phyloP scores from a whole-genome alignment of 2,329 filamentous ascomycete species.

The Colletotrichum sp. region DNA sequence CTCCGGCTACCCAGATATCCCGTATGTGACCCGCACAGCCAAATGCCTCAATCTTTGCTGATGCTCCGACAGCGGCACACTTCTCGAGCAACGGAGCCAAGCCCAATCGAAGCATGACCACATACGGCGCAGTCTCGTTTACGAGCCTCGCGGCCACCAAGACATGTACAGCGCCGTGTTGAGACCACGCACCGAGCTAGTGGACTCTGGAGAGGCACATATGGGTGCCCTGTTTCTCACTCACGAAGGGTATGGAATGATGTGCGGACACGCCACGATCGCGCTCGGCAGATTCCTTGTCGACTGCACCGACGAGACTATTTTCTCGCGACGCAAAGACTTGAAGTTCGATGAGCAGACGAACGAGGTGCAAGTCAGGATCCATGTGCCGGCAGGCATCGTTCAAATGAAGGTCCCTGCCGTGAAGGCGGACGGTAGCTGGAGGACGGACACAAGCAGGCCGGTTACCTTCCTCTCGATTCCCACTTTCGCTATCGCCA shows the following conservation, averaged over 20 bases:
- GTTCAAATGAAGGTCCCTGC: constrained; percentile 44
- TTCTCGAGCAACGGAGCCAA: constrained; percentile 40
- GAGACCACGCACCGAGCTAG: constrained; percentile 9
- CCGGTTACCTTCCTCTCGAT: constrained; percentile 46
- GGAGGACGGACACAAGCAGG: constrained; percentile 38
- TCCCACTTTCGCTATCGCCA: constrained; percentile 42
- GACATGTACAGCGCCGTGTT: constrained; percentile 21
- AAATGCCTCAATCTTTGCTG: neutral
- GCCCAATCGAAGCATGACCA: constrained; percentile 10
- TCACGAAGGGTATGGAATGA: constrained; percentile 15
- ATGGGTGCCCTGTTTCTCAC: constrained; percentile 21
- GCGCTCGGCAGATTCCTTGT: constrained; percentile 49
- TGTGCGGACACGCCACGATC: constrained; percentile 39
- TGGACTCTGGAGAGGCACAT: constrained; percentile 1
- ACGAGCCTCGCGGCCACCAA: constrained; percentile 17
- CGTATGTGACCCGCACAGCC: neutral
- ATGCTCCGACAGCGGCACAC: constrained; percentile 30
- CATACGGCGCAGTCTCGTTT: constrained; percentile 9
- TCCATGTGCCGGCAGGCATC: constrained; percentile 51
- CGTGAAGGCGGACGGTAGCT: constrained; percentile 20
- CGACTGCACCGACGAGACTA: constrained; percentile 39
- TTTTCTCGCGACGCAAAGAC: constrained; percentile 41
- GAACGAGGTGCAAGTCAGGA: constrained; percentile 32
- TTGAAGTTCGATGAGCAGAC: constrained; percentile 30
- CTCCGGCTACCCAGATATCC: constrained; percentile 40